Evolutionary conservation across 371 early-diverging fungal species (phyloP), one percentile per base, ranked within the genome.

Genomic region (Polyrhizophydium stewartii): DNA sequence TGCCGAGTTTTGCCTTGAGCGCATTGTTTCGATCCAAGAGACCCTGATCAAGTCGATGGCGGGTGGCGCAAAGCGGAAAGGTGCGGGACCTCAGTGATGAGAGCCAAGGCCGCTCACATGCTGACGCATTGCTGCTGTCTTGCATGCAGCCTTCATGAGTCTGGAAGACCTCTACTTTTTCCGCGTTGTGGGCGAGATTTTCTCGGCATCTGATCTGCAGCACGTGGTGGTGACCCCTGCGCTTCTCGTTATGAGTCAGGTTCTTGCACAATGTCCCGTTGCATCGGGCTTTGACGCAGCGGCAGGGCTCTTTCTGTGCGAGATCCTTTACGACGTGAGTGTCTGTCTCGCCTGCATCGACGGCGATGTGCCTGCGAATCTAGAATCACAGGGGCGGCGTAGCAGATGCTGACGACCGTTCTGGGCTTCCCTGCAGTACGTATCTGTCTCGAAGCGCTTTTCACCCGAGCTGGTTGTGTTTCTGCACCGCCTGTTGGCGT

Each of bases 171-270:
- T 75, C 55, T 59, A 62, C 63, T 69, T 19, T 74, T 68, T 93
- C 41, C 80, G 85, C 24, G 58, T 85, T 19, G 75, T 92, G 43
- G 85, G 85, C 2, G 81, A 86, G 28, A 51, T 81, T 1, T 94
- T 92, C 68, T 90, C 94, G 3, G 85, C 92, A 12, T 93, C 96
- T 5, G 97, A 97, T 83, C 83, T 86, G 56, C 81, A 79, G 53
- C 94, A 97, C 72, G 79, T 89, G 5, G 86, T 96, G 21, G 80
- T 88, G n/a, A 93, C 94, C 1, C 96, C 96, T 12, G 82, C 89
- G 22, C 75, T 83, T 61, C 60, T 92, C 13, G 73, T 91, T 28
- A 85, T 94, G 73, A 75, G 82, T 40, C 89, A 91, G 71, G 88
- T 82, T 56, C 74, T 96, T 21, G 67, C 81, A 19, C 87, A 87